Percentiles rank a stretch among this genome's conserved stretches.
These are phyloP conservation scores for Microdochium paspali DNA, from an alignment of 2,329 filamentous ascomycete species.

Conservation along the genomic window DNA sequence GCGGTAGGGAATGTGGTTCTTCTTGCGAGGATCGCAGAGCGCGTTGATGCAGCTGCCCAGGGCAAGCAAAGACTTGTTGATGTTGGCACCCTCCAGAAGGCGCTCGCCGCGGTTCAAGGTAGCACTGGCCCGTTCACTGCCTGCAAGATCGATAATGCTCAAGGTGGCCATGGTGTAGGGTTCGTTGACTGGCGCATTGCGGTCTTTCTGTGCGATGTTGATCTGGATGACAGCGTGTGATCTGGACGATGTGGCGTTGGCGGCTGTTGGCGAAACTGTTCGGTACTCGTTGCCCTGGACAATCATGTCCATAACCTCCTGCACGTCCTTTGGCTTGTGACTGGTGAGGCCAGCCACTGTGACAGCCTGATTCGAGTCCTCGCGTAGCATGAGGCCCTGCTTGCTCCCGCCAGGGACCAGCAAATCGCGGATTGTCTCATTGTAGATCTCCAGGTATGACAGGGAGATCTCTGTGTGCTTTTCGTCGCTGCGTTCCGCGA, in stretches of 20 bases:
- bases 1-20: conserved; percentile 90
- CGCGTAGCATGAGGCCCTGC: conserved; percentile 79
- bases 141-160: conserved; percentile 95
- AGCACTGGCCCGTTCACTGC: conserved; percentile 89
- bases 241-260: conserved; percentile 93
- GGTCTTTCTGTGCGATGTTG: conserved; percentile 88
- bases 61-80: conserved; percentile 95
- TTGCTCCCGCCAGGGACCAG: conserved; percentile 79
- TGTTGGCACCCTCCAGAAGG: conserved; percentile 89
- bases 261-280: conserved; percentile 93
- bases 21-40: conserved; percentile 84
- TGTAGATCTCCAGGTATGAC: conserved; percentile 97
- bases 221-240: conserved; percentile 97
- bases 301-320: conserved; percentile 99
- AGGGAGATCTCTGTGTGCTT: conserved; percentile 86
- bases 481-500: conserved; percentile 74
- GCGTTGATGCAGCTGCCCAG: conserved; percentile 97
- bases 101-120: conserved; percentile 94
- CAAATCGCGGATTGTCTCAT: conserved; percentile 94
- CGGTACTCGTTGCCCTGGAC: conserved; percentile 88
- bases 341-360: conserved; percentile 86
- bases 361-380: conserved; percentile 89
- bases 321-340: conserved; percentile 81
- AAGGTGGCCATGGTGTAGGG: conserved; percentile 97
- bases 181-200: conserved; percentile 85